These are phyloP conservation scores for Colletotrichum tabaci DNA, from an alignment of 2,329 filamentous ascomycete species.

Conservation along the genomic window DNA sequence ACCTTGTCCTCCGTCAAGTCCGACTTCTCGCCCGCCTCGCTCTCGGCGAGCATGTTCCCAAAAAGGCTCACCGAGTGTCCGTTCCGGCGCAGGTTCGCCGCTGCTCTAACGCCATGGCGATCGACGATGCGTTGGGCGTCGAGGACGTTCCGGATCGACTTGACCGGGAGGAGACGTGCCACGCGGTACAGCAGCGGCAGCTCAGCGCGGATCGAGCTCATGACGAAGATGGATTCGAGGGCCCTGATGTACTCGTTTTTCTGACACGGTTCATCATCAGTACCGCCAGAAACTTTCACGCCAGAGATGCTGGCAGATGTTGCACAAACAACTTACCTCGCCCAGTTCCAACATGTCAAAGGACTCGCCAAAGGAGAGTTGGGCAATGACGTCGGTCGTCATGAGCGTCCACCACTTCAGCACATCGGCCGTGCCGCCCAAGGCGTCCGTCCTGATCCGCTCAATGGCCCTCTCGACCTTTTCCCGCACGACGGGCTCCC, in stretches of 20 bases:
- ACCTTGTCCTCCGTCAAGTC: constrained; percentile 51
- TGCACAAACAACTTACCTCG: constrained; percentile 52
- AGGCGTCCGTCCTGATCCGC: constrained; percentile 60
- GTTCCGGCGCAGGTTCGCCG: constrained; percentile 22
- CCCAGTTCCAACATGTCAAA: constrained; percentile 67
- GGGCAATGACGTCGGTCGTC: constrained; percentile 67
- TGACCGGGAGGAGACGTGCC: constrained; percentile 7
- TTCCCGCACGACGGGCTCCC: constrained; percentile 52
- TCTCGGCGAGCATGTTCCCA: constrained; percentile 29
- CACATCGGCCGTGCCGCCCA: constrained; percentile 58
- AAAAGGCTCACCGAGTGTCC: constrained; percentile 25
- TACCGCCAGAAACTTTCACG: neutral
- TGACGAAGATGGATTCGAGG: constrained; percentile 15
- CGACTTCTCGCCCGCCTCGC: constrained; percentile 22
- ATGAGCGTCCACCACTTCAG: constrained; percentile 70
- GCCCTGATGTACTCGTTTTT: constrained; percentile 29
- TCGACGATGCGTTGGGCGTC: constrained; percentile 3
- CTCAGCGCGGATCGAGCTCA: neutral
- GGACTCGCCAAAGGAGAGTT: constrained; percentile 69
- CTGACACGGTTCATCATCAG: neutral
- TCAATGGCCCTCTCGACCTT: constrained; percentile 58
- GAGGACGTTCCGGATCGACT: constrained; percentile 5
- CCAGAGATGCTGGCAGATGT: no score
- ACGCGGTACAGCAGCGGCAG: constrained; percentile 5
- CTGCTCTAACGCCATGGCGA: neutral